phyloP scores from a whole-genome alignment of 129 eudicot species.

The Gnaphalium uliginosum region DNA sequence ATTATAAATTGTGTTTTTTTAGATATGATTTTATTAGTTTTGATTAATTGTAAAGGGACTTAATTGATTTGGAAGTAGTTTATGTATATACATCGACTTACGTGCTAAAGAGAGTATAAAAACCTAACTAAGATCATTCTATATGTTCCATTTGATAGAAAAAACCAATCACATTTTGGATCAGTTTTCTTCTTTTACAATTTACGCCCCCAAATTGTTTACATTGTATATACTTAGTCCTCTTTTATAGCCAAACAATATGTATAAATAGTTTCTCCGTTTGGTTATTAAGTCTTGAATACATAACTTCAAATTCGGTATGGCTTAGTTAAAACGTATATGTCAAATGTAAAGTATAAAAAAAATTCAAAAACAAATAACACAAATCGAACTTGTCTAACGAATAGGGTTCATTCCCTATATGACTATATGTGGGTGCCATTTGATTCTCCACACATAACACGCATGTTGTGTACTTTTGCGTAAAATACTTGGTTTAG shows the following conservation, averaged over 20 bases:
- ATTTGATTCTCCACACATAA: slow-evolving; percentile 30
- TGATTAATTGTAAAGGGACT: background rate
- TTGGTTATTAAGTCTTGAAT: too few relatives aligned
- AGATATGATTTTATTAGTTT: background rate
- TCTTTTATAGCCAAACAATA: too few relatives aligned
- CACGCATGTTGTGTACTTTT: slow-evolving; percentile 19
- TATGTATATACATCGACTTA: background rate
- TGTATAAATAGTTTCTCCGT: too few relatives aligned
- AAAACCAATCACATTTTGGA: background rate
- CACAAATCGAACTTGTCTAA: slow-evolving; percentile 27
- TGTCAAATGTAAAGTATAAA: background rate
- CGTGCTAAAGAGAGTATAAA: background rate
- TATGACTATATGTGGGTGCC: slow-evolving; percentile 15
- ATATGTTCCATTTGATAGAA: too few relatives aligned
- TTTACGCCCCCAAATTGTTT: background rate
- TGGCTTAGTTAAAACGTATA: background rate
- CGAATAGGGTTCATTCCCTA: slow-evolving; percentile 33
- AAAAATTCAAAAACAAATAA: background rate
- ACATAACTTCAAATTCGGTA: too few relatives aligned
- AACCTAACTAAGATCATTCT: too few relatives aligned
- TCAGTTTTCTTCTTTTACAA: background rate
- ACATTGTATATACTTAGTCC: too few relatives aligned
- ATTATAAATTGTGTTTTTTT: background rate
- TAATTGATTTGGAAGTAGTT: background rate
- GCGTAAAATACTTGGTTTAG: slow-evolving; percentile 29